These are phyloP conservation scores for Ajuga chamaepitys DNA, from an alignment of 257 asterid species.

Conservation along the genomic window DNA sequence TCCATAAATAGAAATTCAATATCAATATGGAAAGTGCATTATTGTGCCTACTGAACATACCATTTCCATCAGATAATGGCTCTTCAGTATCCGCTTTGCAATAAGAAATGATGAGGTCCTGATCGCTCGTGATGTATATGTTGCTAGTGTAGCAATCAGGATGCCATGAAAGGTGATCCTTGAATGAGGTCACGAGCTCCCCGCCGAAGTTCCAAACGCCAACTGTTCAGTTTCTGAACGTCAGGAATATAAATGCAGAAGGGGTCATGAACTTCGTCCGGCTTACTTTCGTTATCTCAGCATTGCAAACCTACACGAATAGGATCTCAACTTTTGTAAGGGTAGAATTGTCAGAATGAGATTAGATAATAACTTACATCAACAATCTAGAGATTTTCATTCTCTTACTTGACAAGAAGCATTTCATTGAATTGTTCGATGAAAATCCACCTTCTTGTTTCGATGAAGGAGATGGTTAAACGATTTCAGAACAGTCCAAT, in stretches of 20 bases:
- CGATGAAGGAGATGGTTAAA: conserved; percentile 89
- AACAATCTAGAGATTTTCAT: conserved; percentile 94
- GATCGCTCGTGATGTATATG: conserved; percentile 97
- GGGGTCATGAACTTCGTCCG: conserved; percentile 98
- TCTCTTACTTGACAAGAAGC: conserved; percentile 97
- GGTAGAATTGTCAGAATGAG: background rate
- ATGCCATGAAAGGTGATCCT: conserved; percentile 97
- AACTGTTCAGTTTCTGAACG: conserved; percentile 89
- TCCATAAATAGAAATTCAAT: no score
- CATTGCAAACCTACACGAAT: conserved; percentile 68
- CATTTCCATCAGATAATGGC: conserved; percentile 80
- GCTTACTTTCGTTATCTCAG: conserved; percentile 88
- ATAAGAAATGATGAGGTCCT: conserved; percentile 96
- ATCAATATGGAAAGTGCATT: background rate
- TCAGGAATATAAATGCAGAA: conserved; percentile 94
- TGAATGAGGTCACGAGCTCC: conserved; percentile 94
- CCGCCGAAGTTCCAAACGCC: conserved; percentile 99
- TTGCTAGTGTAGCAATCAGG: conserved; percentile 98
- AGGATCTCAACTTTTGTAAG: conserved; percentile 17
- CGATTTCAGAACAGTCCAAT: conserved; percentile 89
- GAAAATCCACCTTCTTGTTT: conserved; percentile 92
- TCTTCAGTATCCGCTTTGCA: conserved; percentile 82
- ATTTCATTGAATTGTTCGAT: conserved; percentile 97
- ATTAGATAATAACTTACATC: conserved; percentile 49
- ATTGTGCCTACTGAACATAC: conserved; percentile 23